phyloP scores from a whole-genome alignment of 805 yeast species.

The Danielozyma ontarioensis region DNA sequence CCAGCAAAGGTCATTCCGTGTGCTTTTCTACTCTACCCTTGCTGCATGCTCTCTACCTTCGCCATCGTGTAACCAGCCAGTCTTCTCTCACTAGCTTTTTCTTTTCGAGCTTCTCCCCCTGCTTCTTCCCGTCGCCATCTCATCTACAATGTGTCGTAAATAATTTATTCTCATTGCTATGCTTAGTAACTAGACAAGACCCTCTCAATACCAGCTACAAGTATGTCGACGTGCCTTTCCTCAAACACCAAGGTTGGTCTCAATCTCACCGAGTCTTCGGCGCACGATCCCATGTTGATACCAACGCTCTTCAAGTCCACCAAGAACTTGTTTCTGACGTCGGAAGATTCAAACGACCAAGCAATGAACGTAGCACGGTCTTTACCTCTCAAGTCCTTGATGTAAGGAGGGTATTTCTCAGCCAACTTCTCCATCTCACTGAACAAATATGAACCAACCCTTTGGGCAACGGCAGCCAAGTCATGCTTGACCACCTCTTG shows the following conservation, averaged over 20 bases:
- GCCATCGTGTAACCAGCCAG: no score
- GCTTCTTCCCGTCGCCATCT: no score
- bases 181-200: constrained; percentile 29
- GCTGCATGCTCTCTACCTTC: no score
- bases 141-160: no score
- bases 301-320: constrained; percentile 57
- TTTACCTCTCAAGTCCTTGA: constrained; percentile 66
- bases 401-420: constrained; percentile 46
- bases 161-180: constrained; percentile 19
- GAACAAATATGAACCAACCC: constrained; percentile 66
- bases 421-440: constrained; percentile 49
- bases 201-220: constrained; percentile 40
- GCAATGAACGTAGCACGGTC: constrained; percentile 76
- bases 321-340: constrained; percentile 58
- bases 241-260: constrained; percentile 78
- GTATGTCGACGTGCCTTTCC: constrained; percentile 72
- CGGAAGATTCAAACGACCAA: constrained; percentile 58
- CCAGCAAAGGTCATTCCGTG: neutral
- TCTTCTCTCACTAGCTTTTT: no score
- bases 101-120: no score
- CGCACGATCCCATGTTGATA: constrained; percentile 82
- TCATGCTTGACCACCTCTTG: constrained; percentile 58
- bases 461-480: constrained; percentile 49
- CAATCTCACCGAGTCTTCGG: constrained; percentile 69
- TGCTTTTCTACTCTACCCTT: no score